These are phyloP conservation scores for Cryphonectria radicalis DNA, from an alignment of 2,329 filamentous ascomycete species.

Conservation along the genomic window DNA sequence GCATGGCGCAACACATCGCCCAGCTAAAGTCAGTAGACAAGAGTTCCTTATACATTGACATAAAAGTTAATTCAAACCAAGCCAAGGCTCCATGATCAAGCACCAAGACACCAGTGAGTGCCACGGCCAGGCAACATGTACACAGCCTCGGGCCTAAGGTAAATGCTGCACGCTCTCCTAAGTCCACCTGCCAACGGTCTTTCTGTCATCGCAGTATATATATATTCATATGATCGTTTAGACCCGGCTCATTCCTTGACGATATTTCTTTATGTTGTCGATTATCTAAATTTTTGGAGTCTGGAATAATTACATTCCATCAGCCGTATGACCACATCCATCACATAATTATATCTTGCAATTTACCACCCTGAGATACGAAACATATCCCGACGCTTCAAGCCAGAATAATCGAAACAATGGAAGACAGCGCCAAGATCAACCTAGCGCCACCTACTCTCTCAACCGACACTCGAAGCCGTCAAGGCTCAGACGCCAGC, in stretches of 20 bases:
- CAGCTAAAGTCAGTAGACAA: background rate
- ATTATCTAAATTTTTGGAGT: background rate
- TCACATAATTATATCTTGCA: background rate
- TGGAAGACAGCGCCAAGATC: conserved; percentile 12
- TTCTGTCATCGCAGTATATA: conserved; percentile 1
- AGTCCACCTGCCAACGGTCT: background rate
- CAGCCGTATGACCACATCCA: background rate
- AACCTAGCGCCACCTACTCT: conserved; percentile 23
- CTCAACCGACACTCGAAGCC: conserved; percentile 23
- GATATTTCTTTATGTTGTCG: background rate
- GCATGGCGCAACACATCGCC: conserved; percentile 8
- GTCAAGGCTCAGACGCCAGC: conserved; percentile 22
- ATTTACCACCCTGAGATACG: background rate
- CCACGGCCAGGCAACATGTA: conserved; percentile 22
- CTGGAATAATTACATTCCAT: background rate
- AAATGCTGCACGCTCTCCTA: background rate
- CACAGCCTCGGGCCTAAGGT: conserved; percentile 13
- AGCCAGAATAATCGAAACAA: background rate
- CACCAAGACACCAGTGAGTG: conserved; percentile 18
- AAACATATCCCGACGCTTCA: background rate
- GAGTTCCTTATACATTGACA: conserved; percentile 16
- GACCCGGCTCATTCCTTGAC: background rate
- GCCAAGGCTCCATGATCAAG: background rate
- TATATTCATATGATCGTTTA: background rate
- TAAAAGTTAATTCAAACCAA: conserved; percentile 10